These are phyloP conservation scores for Moniliophthora roreri DNA, from an alignment of 1,284 basidiomycete species.

Conservation along the genomic window DNA sequence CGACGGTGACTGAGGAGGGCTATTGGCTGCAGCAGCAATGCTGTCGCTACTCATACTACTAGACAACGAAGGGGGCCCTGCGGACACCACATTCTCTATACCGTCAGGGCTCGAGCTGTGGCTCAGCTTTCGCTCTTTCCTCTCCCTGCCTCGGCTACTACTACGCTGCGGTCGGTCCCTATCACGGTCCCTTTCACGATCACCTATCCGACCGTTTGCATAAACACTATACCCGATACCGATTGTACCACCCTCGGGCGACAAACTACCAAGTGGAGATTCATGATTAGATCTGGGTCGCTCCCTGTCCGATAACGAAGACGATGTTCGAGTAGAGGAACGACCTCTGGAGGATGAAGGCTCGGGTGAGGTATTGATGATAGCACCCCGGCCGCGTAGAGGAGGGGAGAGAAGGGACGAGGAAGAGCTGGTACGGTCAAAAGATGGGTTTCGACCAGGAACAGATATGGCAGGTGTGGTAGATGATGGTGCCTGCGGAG, in stretches of 20 bases:
- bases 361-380: slow-evolving; percentile 19
- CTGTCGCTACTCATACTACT: not conserved
- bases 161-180: slow-evolving; percentile 25
- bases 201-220: slow-evolving; percentile 29
- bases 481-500: slow-evolving; percentile 26
- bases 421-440: slow-evolving; percentile 20
- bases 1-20: not conserved
- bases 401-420: slow-evolving; percentile 32
- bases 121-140: slow-evolving; percentile 42
- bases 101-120: slow-evolving; percentile 50
- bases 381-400: slow-evolving; percentile 24
- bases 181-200: slow-evolving; percentile 30
- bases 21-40: not conserved
- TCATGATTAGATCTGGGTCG: slow-evolving; percentile 27
- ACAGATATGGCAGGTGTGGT: slow-evolving; percentile 14
- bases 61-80: slow-evolving; percentile 4
- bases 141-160: slow-evolving; percentile 41
- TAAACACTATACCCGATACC: slow-evolving; percentile 28
- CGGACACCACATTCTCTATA: slow-evolving; percentile 21
- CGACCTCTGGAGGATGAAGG: slow-evolving; percentile 43
- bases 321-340: slow-evolving; percentile 49
- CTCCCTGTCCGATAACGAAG: slow-evolving; percentile 47
- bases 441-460: slow-evolving; percentile 25
- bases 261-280: slow-evolving; percentile 53
- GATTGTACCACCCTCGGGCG: slow-evolving; percentile 50